Conservation (phyloP, 257 asterid species). For the Scutellaria galericulata region DNA sequence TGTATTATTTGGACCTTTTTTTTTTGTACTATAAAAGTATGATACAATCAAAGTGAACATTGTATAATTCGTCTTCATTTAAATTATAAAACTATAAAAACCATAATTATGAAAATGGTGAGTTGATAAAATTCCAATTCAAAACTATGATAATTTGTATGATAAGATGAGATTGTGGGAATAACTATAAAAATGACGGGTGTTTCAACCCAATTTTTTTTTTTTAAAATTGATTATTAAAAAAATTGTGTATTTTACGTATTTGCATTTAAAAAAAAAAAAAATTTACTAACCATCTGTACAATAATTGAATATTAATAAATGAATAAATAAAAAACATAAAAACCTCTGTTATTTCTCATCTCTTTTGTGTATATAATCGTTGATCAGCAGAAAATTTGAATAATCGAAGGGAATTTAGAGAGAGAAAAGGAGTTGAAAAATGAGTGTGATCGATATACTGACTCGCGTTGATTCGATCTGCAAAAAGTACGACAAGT, state of each 20-base stretch:
- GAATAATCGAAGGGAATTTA: not conserved
- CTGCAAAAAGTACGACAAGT: slow-evolving; percentile 93
- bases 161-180: too few relatives aligned
- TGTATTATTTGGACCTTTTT: too few relatives aligned
- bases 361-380: not conserved
- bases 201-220: too few relatives aligned
- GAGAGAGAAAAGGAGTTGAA: not conserved
- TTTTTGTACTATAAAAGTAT: too few relatives aligned
- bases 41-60: too few relatives aligned
- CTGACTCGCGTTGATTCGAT: slow-evolving; percentile 94
- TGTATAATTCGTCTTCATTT: too few relatives aligned
- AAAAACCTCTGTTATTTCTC: slow-evolving; percentile 33
- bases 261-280: too few relatives aligned
- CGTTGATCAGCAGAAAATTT: slow-evolving; percentile 12
- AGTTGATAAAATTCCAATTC: too few relatives aligned
- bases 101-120: not conserved
- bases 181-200: not conserved
- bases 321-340: not conserved
- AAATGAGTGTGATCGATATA: slow-evolving; percentile 91
- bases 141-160: too few relatives aligned
- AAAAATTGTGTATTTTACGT: too few relatives aligned
- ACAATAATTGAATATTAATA: not conserved
- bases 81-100: too few relatives aligned
- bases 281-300: not conserved
- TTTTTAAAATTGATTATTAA: too few relatives aligned